Conservation (phyloP, 2,329 filamentous ascomycete species). For the Fusarium euwallaceae region DNA sequence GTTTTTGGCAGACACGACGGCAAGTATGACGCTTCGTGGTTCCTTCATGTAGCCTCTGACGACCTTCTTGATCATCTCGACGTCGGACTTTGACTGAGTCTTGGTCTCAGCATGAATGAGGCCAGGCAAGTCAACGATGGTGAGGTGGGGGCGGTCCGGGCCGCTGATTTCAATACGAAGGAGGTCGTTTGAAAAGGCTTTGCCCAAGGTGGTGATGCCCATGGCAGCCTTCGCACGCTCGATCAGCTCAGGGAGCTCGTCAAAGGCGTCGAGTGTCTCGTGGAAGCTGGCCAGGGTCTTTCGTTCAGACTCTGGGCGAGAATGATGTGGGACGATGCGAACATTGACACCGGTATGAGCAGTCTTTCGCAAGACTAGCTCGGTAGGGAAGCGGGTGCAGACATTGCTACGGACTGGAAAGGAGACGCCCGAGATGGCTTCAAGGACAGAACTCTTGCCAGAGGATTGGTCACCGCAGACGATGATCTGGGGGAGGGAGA, state of each 20-base stretch:
- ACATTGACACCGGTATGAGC: constrained; percentile 50
- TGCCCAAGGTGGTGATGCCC: constrained; percentile 57
- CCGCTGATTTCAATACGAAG: constrained; percentile 64
- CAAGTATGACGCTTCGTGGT: constrained; percentile 70
- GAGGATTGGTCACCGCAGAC: constrained; percentile 72
- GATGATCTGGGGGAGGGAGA: constrained; percentile 61
- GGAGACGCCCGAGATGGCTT: constrained; percentile 71
- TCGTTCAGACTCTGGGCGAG: constrained; percentile 43
- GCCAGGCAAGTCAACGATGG: constrained; percentile 71
- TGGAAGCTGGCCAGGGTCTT: constrained; percentile 45
- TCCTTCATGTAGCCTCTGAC: constrained; percentile 70
- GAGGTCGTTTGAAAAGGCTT: constrained; percentile 61
- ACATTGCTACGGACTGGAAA: constrained; percentile 71
- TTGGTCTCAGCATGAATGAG: constrained; percentile 64
- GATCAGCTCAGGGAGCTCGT: constrained; percentile 49
- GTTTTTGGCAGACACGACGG: constrained; percentile 68
- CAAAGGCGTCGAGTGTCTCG: constrained; percentile 26
- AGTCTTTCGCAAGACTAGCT: constrained; percentile 65
- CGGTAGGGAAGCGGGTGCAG: constrained; percentile 73
- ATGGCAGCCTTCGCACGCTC: constrained; percentile 60
- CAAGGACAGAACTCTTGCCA: constrained; percentile 74
- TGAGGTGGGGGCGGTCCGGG: constrained; percentile 65
- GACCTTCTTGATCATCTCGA: constrained; percentile 60
- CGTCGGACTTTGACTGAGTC: constrained; percentile 59
- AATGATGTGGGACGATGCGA: constrained; percentile 49